phyloP scores from a whole-genome alignment of 345 rosid genomes.

The Eucalyptus globulus region DNA sequence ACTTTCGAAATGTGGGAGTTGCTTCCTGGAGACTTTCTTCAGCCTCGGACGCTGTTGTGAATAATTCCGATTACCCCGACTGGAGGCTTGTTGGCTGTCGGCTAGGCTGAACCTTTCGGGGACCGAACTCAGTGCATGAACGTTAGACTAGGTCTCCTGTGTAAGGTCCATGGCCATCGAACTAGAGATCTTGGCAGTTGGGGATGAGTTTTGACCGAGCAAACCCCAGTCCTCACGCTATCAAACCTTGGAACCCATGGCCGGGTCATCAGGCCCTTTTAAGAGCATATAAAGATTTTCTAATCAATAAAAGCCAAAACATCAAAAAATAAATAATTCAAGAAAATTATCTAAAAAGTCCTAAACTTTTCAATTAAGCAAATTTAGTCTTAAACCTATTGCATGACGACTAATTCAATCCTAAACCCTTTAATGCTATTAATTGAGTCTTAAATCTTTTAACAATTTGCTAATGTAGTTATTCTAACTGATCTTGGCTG shows the following conservation, averaged over 20 bases:
- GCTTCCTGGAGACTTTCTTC: background rate
- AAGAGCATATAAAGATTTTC: background rate
- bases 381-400: background rate
- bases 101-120: background rate
- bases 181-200: background rate
- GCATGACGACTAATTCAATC: rapidly evolving
- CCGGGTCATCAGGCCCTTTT: background rate
- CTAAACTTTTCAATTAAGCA: no score
- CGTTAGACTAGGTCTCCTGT: background rate
- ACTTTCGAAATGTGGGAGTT: background rate
- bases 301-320: background rate
- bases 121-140: background rate
- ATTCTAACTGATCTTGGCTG: no score
- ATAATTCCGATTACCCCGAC: background rate
- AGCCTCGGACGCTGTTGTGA: rapidly evolving
- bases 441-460: no score
- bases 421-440: no score
- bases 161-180: background rate
- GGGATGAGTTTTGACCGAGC: background rate
- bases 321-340: background rate
- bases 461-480: no score
- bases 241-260: background rate
- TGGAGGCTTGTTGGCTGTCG: background rate
- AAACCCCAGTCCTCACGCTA: background rate
- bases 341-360: no score